phyloP scores from a whole-genome alignment of 495 filamentous ascomycete genomes.

The Rhizodiscina lignyota region DNA sequence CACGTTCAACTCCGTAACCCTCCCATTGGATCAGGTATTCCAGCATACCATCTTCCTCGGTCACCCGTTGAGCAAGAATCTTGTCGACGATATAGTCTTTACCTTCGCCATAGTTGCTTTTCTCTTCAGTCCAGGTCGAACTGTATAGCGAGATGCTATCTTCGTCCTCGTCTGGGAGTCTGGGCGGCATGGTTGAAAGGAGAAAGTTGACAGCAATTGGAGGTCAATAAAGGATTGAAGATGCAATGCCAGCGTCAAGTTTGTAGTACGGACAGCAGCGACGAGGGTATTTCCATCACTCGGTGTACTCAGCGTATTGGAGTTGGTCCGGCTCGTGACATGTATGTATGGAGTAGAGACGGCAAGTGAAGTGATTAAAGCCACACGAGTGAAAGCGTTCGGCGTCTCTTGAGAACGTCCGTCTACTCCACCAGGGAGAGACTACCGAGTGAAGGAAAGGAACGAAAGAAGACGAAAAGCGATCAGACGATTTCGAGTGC shows the following conservation, averaged over 20 bases:
- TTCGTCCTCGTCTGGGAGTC: background rate
- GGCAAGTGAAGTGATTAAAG: no score
- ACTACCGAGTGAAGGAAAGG: no score
- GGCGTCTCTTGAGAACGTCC: no score
- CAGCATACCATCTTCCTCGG: background rate
- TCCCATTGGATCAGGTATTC: constrained; percentile 1
- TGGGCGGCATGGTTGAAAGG: background rate
- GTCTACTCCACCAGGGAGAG: no score
- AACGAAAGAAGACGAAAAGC: no score
- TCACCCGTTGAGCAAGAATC: constrained; percentile 1
- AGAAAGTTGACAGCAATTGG: background rate
- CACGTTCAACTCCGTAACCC: background rate
- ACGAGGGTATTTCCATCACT: no score
- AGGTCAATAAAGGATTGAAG: background rate
- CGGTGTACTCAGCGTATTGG: no score
- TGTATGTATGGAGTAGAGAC: no score
- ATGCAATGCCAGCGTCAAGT: background rate
- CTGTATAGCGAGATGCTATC: background rate
- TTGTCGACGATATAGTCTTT: background rate
- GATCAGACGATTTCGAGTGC: no score
- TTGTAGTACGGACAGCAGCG: no score
- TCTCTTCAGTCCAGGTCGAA: background rate
- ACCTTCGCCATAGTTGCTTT: background rate
- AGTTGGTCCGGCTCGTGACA: no score
- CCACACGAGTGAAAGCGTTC: no score